Percentiles rank a stretch among this genome's conserved stretches.
Conservation (phyloP, 148 eudicot species). For the Vaccinium myrtillus region DNA sequence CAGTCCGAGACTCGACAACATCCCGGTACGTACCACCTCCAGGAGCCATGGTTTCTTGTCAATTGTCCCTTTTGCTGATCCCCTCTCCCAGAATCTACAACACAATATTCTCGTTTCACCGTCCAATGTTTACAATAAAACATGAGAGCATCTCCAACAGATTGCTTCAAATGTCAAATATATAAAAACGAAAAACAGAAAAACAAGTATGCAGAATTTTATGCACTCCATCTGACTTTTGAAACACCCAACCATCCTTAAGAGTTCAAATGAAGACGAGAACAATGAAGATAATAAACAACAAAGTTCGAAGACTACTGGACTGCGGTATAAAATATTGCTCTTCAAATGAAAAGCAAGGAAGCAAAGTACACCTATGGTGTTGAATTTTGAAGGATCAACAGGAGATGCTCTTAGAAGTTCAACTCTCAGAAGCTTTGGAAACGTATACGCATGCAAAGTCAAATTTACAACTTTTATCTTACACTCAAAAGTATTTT, state of each 20-base stretch:
- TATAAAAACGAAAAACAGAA: neutral
- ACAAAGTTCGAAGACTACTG: too few species aligned
- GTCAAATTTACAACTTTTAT: neutral
- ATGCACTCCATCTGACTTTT: neutral
- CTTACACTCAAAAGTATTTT: neutral
- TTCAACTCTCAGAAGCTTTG: neutral
- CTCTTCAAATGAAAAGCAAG: too few species aligned
- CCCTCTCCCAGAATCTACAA: conserved; percentile 10
- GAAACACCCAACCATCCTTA: neutral
- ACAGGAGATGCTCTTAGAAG: neutral
- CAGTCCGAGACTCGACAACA: conserved; percentile 32
- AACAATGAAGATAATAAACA: too few species aligned
- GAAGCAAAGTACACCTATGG: too few species aligned
- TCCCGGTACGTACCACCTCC: conserved; percentile 38
- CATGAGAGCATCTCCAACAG: neutral
- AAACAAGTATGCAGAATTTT: neutral
- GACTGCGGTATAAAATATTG: too few species aligned
- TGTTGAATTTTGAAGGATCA: neutral
- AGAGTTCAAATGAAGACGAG: too few species aligned
- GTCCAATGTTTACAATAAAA: neutral
- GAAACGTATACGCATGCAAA: neutral
- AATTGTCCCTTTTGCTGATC: neutral
- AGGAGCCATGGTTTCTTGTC: conserved; percentile 40
- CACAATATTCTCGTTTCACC: conserved; percentile 9
- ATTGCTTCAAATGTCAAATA: neutral